phyloP scores from a whole-genome alignment of 768 basidiomycete genomes.

The Cyathus striatus region DNA sequence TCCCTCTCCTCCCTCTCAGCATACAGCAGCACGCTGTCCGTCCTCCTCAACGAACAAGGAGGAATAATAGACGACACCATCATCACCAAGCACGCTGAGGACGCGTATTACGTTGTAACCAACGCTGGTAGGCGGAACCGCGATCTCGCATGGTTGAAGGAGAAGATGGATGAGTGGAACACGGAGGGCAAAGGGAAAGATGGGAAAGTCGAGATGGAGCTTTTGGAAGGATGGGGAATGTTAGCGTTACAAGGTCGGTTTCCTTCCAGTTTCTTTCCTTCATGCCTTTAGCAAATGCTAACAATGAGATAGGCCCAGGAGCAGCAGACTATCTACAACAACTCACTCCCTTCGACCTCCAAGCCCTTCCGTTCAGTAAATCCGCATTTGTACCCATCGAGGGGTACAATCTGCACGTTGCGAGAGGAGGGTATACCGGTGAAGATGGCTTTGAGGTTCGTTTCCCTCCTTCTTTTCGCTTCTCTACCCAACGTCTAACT shows the following conservation, averaged over 20 bases:
- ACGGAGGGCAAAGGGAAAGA: slow-evolving; percentile 39
- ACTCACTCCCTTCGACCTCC: slow-evolving; percentile 71
- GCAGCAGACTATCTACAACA: slow-evolving; percentile 77
- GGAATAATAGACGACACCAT: slow-evolving; percentile 97
- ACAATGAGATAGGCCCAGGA: no score
- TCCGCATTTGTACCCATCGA: slow-evolving; percentile 78
- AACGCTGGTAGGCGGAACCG: slow-evolving; percentile 85
- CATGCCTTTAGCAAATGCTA: no score
- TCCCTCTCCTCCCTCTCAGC: slow-evolving; percentile 63
- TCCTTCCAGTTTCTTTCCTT: no score
- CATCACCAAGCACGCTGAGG: slow-evolving; percentile 76
- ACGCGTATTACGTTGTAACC: slow-evolving; percentile 92
- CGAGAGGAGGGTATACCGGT: slow-evolving; percentile 95
- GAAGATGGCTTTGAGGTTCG: slow-evolving; percentile 95
- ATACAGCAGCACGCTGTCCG: slow-evolving; percentile 81
- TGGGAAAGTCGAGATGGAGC: slow-evolving; percentile 73
- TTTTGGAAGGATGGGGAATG: slow-evolving; percentile 82
- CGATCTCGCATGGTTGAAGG: slow-evolving; percentile 75
- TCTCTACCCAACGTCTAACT: neutral
- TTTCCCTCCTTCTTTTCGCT: slow-evolving; percentile 1
- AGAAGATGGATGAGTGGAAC: slow-evolving; percentile 78
- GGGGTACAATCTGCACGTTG: slow-evolving; percentile 78
- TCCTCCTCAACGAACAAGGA: slow-evolving; percentile 82
- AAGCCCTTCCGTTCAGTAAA: slow-evolving; percentile 75
- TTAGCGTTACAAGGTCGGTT: slow-evolving; percentile 81